Evolutionary conservation across 23 red algal species (phyloP), one percentile per base, ranked within the genome.

Genomic region (Chondrus crispus): DNA sequence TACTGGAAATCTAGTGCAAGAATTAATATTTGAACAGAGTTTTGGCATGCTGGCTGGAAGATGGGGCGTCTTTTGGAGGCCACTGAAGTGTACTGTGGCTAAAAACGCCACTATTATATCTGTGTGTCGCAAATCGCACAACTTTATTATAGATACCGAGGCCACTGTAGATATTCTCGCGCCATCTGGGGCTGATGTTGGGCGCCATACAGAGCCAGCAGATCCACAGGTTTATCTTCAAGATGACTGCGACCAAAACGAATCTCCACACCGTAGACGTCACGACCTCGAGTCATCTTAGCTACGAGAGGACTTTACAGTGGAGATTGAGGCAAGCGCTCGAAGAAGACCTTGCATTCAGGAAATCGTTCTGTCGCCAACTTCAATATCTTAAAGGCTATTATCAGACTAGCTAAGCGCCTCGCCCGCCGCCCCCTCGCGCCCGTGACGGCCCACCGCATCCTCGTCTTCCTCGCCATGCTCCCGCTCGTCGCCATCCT

Each of bases 21-120:
- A 30, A 80, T 51, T 18, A 33, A 30, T 30, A 80, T 80, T 77
- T n/a, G 74, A 80, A 47, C 74, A 80, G 49, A 80, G 74, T 47
- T 80, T 80, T 80, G 74, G 26, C n/a, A 76, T 76, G 71, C 71
- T 76, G 33, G 5, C 43, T 24, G 39, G 11, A 76, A 46, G 71
- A 24, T 76, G 58, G 58, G 71, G 71, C 39, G 37, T 46, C 43
- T 76, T 76, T 38, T 48, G 71, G 71, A 26, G 71, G 28, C 71
- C 71, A 48, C 71, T 76, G 71, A 76, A 76, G 43, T 76, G 71
- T 48, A 76, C 71, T 13, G 39, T 76, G 37, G 43, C 44, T 24
- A 76, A 76, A 43, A 76, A 76, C 44, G 71, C 71, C 39, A 76
- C 71, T 12, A 76, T 76, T 46, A 48, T 76, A 5, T 26, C 71